Conservation (phyloP, 2,329 filamentous ascomycete genomes). For the Fusarium concolor region DNA sequence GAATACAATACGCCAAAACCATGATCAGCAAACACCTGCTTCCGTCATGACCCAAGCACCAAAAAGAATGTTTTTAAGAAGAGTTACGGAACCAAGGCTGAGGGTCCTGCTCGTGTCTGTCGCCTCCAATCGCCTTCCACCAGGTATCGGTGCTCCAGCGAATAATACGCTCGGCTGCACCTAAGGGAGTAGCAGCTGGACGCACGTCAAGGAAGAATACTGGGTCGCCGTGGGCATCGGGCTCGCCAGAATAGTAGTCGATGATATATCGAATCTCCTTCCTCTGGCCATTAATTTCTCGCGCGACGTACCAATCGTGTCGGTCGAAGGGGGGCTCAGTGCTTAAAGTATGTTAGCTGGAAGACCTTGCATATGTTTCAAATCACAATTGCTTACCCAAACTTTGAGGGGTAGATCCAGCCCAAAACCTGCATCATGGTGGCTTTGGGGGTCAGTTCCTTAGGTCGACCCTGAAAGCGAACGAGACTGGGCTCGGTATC, state of each 20-base stretch:
- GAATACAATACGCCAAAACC: slow-evolving; percentile 34
- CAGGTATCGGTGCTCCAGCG: slow-evolving; percentile 94
- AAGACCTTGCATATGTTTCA: background rate
- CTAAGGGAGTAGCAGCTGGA: slow-evolving; percentile 84
- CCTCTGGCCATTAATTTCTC: slow-evolving; percentile 73
- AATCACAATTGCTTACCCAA: slow-evolving; percentile 66
- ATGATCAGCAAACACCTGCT: slow-evolving; percentile 25
- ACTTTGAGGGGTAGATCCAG: slow-evolving; percentile 81
- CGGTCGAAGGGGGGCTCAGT: slow-evolving; percentile 92
- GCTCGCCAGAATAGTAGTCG: slow-evolving; percentile 90
- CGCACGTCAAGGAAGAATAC: slow-evolving; percentile 97
- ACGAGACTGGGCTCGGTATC: slow-evolving; percentile 77
- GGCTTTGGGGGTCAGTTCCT: slow-evolving; percentile 92
- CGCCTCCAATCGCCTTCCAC: slow-evolving; percentile 86
- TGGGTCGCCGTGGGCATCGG: slow-evolving; percentile 86
- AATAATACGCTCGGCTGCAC: slow-evolving; percentile 83
- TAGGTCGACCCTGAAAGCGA: slow-evolving; percentile 88
- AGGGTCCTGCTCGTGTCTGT: slow-evolving; percentile 63
- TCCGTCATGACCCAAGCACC: slow-evolving; percentile 22
- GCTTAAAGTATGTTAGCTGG: slow-evolving; percentile 55
- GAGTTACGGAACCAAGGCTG: slow-evolving; percentile 49
- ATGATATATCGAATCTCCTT: slow-evolving; percentile 94
- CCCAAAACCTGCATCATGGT: slow-evolving; percentile 84
- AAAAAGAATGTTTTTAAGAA: slow-evolving; percentile 29
- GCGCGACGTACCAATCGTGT: slow-evolving; percentile 94